A percentile compares a stretch with the other conserved stretches of the same genome.
Evolutionary conservation across 176 grass and related monocot species (phyloP).

Genomic region (Musa itinerans): DNA sequence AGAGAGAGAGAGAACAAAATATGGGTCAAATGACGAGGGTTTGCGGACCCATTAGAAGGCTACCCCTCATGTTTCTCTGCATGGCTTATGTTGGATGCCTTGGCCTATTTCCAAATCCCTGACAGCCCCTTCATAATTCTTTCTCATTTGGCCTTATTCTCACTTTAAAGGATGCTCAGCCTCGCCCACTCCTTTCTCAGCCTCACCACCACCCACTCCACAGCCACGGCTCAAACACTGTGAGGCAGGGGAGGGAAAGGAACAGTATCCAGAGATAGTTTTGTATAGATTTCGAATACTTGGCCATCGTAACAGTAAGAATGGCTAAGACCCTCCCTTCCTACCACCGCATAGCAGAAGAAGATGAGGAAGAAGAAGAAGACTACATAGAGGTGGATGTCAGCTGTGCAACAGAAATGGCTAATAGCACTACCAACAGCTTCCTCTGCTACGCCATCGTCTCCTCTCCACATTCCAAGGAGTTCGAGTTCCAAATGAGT

Average conservation of each 20-base stretch:
- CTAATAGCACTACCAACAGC: neutral
- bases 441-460: neutral
- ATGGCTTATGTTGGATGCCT: neutral
- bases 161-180: neutral
- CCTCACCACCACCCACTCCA: neutral
- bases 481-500: slow-evolving; percentile 79
- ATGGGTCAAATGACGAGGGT: slow-evolving; percentile 7
- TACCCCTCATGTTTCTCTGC: neutral
- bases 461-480: slow-evolving; percentile 19
- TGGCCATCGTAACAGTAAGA: neutral
- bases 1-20: neutral
- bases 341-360: neutral
- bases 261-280: neutral
- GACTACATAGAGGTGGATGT: slow-evolving; percentile 93
- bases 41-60: neutral
- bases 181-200: neutral
- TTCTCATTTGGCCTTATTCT: slow-evolving; percentile 1
- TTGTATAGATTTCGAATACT: neutral
- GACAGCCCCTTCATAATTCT: neutral
- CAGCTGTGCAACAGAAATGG: neutral
- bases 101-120: neutral
- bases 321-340: neutral
- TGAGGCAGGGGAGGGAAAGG: neutral
- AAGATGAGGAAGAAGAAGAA: slow-evolving; percentile 23
- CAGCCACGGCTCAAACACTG: neutral